Evolutionary conservation across 495 filamentous ascomycete genomes (phyloP).

Genomic region (Penicillium bialowiezense): DNA sequence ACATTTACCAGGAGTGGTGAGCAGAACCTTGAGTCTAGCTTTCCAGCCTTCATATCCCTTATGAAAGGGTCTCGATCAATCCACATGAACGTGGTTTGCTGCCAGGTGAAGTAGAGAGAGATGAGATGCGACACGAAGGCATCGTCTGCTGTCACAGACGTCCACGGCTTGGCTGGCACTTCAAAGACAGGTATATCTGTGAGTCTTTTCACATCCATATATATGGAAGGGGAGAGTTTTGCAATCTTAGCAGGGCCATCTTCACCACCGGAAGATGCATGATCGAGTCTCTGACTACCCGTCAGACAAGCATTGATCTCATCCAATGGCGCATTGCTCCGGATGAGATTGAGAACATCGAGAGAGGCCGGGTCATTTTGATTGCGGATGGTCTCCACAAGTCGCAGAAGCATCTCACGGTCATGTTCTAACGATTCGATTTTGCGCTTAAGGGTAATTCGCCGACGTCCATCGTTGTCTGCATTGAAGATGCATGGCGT

Average conservation of each 20-base stretch:
- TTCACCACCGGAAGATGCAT: too few species aligned
- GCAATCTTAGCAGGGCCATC: not conserved
- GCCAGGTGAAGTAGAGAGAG: slow-evolving; percentile 42
- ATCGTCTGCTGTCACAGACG: slow-evolving; percentile 33
- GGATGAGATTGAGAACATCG: slow-evolving; percentile 20
- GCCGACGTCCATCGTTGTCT: slow-evolving; percentile 24
- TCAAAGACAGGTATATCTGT: slow-evolving; percentile 21
- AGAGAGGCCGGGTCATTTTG: slow-evolving; percentile 1
- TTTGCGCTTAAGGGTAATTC: slow-evolving; percentile 21
- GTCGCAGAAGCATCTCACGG: slow-evolving; percentile 16
- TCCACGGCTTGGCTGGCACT: slow-evolving; percentile 42
- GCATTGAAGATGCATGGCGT: slow-evolving; percentile 17
- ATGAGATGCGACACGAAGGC: slow-evolving; percentile 42
- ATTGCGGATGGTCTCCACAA: slow-evolving; percentile 20
- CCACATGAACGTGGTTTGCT: slow-evolving; percentile 30
- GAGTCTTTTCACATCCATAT: slow-evolving; percentile 20
- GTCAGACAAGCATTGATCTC: slow-evolving; percentile 12
- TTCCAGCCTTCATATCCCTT: slow-evolving; percentile 27
- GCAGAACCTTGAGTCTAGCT: slow-evolving; percentile 29
- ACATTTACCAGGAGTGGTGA: slow-evolving; percentile 43
- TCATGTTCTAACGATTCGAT: slow-evolving; percentile 24
- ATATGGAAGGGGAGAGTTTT: not conserved
- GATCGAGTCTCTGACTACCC: not conserved
- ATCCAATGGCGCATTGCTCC: slow-evolving; percentile 16
- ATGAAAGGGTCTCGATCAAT: slow-evolving; percentile 40